Conservation (phyloP, 2,329 filamentous ascomycete species). For the Penicillium sp. region DNA sequence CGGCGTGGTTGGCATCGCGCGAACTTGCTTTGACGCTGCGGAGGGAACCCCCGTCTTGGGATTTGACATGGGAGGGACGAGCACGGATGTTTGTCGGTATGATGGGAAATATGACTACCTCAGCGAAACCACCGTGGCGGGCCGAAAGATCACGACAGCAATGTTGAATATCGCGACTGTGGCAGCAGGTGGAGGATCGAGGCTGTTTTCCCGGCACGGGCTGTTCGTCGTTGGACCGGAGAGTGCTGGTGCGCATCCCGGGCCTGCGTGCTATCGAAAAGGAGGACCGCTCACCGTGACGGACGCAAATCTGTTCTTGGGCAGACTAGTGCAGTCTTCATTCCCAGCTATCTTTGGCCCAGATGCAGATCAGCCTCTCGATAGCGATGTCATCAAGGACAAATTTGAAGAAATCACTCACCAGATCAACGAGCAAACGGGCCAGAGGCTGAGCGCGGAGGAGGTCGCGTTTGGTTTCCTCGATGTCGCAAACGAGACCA, state of each 20-base stretch:
- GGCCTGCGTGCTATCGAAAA: constrained; percentile 88
- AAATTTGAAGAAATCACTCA: constrained; percentile 74
- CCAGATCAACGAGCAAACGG: constrained; percentile 61
- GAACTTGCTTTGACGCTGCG: constrained; percentile 80
- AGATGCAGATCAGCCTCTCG: constrained; percentile 63
- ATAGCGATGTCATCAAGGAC: constrained; percentile 71
- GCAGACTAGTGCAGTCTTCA: constrained; percentile 82
- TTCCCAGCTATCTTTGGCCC: constrained; percentile 59
- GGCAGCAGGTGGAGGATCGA: constrained; percentile 73
- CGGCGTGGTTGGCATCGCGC: constrained; percentile 88
- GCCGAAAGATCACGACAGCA: constrained; percentile 35
- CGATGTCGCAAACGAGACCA: constrained; percentile 42
- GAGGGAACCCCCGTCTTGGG: constrained; percentile 49
- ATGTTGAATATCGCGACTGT: constrained; percentile 70
- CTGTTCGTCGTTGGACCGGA: constrained; percentile 90
- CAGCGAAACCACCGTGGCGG: neutral
- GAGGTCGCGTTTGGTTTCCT: constrained; percentile 42
- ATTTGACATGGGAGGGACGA: constrained; percentile 15
- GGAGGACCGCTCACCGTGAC: constrained; percentile 88
- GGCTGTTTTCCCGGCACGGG: constrained; percentile 81
- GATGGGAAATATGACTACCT: neutral
- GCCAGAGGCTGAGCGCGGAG: constrained; percentile 65
- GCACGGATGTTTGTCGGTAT: constrained; percentile 2
- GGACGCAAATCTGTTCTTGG: constrained; percentile 85
- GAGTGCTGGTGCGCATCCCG: constrained; percentile 85